These are phyloP conservation scores for Annona cherimola DNA, from an alignment of 164 flowering plant species.

Conservation along the genomic window DNA sequence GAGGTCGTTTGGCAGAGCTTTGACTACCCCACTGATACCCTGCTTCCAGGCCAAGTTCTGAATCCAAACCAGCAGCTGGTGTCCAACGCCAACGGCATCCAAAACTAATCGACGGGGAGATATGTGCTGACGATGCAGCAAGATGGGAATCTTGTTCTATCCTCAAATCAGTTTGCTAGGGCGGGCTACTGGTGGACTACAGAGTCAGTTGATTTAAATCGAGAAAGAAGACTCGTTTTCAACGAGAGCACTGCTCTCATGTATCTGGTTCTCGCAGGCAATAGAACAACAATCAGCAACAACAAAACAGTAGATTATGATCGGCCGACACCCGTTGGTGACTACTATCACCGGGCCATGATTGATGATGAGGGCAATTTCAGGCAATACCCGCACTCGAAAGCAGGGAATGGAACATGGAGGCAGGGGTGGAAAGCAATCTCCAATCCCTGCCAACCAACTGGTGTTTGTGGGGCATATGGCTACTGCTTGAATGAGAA, in stretches of 20 bases:
- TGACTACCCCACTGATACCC: constrained; percentile 23
- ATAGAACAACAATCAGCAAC: background rate
- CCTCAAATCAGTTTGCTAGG: constrained; percentile 11
- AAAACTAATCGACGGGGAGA: constrained; percentile 19
- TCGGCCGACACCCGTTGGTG: constrained; percentile 15
- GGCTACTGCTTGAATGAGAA: constrained; percentile 16
- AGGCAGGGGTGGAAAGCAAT: constrained; percentile 18
- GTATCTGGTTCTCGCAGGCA: constrained; percentile 16
- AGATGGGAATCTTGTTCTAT: constrained; percentile 26
- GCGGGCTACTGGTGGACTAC: constrained; percentile 20
- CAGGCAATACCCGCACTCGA: constrained; percentile 16
- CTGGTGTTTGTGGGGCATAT: constrained; percentile 20
- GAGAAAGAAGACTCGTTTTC: background rate
- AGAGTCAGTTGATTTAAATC: background rate
- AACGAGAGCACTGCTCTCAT: constrained; percentile 2
- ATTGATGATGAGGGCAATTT: constrained; percentile 22
- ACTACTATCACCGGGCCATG: constrained; percentile 24
- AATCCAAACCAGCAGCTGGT: background rate
- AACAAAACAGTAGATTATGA: background rate
- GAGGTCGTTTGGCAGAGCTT: constrained; percentile 22
- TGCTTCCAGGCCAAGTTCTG: constrained; percentile 22
- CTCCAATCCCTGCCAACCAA: constrained; percentile 11
- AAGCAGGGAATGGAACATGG: constrained; percentile 17
- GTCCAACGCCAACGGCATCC: constrained; percentile 11
- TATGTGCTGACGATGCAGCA: constrained; percentile 22